phyloP scores from a whole-genome alignment of 2,329 filamentous ascomycete species.

The Aspergillus eucalypticola region DNA sequence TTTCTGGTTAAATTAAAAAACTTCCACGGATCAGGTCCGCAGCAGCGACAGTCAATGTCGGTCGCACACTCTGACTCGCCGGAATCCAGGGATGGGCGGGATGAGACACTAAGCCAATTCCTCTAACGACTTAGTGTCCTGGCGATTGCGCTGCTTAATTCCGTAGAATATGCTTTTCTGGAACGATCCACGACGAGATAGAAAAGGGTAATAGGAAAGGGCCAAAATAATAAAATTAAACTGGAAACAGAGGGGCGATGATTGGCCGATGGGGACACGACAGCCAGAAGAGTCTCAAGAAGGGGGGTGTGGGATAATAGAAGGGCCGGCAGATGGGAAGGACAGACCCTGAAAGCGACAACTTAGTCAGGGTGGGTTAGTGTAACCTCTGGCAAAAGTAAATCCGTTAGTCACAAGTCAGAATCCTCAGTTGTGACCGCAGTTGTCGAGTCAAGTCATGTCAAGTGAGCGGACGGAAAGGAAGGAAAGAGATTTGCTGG shows the following conservation, averaged over 20 bases:
- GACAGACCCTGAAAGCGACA: not conserved
- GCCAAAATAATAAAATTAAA: conserved; percentile 10
- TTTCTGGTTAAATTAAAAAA: conserved; percentile 2
- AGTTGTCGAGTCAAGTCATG: not conserved
- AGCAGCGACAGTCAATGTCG: conserved; percentile 5
- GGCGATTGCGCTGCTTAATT: conserved; percentile 4
- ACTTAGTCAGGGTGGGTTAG: not conserved
- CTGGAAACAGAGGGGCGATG: conserved; percentile 6
- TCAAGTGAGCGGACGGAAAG: conserved; percentile 5
- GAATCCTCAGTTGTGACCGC: not conserved
- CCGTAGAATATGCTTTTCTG: conserved; percentile 7
- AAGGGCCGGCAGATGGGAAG: not conserved
- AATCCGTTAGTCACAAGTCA: conserved; percentile 8
- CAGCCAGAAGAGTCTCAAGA: not conserved
- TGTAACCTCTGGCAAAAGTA: not conserved
- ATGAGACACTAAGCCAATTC: conserved; percentile 8
- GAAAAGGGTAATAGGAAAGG: conserved; percentile 3
- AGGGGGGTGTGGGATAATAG: not conserved
- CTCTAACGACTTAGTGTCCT: conserved; percentile 10
- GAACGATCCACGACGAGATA: conserved; percentile 14
- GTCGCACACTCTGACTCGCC: conserved; percentile 14
- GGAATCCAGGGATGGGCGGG: conserved; percentile 16
- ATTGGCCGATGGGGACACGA: conserved; percentile 9
- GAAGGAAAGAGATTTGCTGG: conserved; percentile 21
- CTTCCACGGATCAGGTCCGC: conserved; percentile 7